Conservation (phyloP, 345 rosid species). For the Populus pruinosa region DNA sequence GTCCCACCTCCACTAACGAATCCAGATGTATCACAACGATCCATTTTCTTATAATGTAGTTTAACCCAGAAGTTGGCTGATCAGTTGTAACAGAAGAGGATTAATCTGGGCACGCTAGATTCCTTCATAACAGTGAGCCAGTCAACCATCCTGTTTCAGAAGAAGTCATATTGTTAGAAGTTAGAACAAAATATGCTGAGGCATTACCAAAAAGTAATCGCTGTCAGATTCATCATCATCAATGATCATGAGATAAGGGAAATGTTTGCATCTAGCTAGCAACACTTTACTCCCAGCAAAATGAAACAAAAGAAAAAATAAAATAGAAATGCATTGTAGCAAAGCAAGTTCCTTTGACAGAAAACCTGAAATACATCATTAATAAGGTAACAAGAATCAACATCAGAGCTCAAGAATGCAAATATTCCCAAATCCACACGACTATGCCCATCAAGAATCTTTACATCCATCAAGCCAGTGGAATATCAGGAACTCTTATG, state of each 20-base stretch:
- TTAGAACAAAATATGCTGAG: background rate
- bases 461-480: background rate
- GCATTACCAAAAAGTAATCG: background rate
- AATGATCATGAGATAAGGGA: background rate
- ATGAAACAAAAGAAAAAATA: background rate
- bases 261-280: background rate
- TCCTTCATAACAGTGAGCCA: conserved; percentile 26
- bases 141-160: conserved; percentile 52
- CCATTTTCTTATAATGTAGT: conserved; percentile 36
- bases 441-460: background rate
- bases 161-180: conserved; percentile 12
- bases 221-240: background rate
- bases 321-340: background rate
- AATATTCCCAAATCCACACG: background rate
- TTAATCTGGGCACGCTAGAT: conserved; percentile 16
- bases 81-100: conserved; percentile 24
- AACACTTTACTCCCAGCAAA: background rate
- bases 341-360: background rate
- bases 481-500: background rate
- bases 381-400: background rate
- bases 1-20: conserved; percentile 91
- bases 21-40: conserved; percentile 83
- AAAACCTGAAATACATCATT: background rate
- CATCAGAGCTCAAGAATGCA: background rate
- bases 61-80: conserved; percentile 26